Percentiles rank a stretch among this genome's conserved stretches.
Conservation (phyloP, 192 early-diverging fungal genomes). For the Coemansia sp. region DNA sequence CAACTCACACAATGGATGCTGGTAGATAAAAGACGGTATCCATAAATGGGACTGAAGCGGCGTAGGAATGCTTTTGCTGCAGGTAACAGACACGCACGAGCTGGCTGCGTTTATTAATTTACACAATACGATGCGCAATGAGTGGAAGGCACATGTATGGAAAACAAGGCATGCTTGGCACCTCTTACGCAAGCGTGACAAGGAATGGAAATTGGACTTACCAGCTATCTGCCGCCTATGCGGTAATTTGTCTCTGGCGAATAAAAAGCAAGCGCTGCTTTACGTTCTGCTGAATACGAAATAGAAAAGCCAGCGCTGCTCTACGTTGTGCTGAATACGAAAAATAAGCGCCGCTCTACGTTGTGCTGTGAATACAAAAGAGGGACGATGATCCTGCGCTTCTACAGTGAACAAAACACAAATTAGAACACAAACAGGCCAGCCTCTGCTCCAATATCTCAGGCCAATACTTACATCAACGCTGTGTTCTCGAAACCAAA, state of each 20-base stretch:
- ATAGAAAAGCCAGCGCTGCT: too few species aligned
- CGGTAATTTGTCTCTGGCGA: too few species aligned
- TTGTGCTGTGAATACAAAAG: too few species aligned
- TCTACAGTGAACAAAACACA: too few species aligned
- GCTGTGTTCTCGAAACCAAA: not conserved
- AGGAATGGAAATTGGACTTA: not conserved
- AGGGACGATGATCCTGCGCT: too few species aligned
- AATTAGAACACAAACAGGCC: not conserved
- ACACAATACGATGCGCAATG: constrained; percentile 3
- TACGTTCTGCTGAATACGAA: too few species aligned
- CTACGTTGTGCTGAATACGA: too few species aligned
- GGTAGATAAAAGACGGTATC: not conserved
- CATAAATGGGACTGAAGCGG: constrained; percentile 1
- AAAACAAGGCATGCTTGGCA: not conserved
- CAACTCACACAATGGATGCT: not conserved
- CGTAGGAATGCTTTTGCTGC: constrained; percentile 1
- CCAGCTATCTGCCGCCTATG: too few species aligned
- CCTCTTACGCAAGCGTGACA: not conserved
- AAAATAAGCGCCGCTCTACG: too few species aligned
- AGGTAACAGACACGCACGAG: not conserved
- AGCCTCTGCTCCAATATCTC: not conserved
- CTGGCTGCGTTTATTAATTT: constrained; percentile 14
- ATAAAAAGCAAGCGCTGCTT: too few species aligned
- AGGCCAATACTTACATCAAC: not conserved
- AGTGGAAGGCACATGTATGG: not conserved